Evolutionary conservation across 208 protist species (phyloP).

Genomic region (Leishmania amazonensis): DNA sequence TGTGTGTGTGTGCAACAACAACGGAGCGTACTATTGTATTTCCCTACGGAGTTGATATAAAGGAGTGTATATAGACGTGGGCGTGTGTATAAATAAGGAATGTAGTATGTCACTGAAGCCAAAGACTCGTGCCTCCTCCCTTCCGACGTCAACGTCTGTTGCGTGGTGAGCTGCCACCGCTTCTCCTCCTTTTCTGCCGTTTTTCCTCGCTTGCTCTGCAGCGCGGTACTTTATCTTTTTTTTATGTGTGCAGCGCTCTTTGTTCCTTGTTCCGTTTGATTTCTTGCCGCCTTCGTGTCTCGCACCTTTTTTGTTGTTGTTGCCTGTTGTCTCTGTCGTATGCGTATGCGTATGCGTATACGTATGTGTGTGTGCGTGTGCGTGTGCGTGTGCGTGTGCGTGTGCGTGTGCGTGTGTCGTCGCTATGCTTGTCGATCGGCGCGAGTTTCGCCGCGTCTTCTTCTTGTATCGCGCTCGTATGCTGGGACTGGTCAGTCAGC

Average conservation of each 20-base stretch:
- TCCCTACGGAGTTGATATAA: background rate
- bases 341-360: background rate
- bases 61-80: background rate
- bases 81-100: background rate
- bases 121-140: no score
- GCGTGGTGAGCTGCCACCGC: background rate
- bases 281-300: background rate
- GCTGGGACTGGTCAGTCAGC: background rate
- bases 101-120: background rate
- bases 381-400: no score
- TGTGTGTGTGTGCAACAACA: conserved; percentile 1
- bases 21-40: background rate
- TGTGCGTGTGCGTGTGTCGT: background rate
- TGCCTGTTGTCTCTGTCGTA: background rate
- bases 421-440: background rate
- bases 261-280: background rate
- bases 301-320: background rate
- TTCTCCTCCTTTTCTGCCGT: background rate
- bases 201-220: background rate
- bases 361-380: no score
- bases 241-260: background rate
- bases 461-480: background rate
- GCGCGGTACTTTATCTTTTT: background rate
- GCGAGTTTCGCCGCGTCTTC: background rate
- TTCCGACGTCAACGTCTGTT: background rate